Percentiles rank a stretch among this genome's conserved stretches.
These are phyloP conservation scores for Aspergillus tamarii DNA, from an alignment of 2,329 filamentous ascomycete species.

Conservation along the genomic window DNA sequence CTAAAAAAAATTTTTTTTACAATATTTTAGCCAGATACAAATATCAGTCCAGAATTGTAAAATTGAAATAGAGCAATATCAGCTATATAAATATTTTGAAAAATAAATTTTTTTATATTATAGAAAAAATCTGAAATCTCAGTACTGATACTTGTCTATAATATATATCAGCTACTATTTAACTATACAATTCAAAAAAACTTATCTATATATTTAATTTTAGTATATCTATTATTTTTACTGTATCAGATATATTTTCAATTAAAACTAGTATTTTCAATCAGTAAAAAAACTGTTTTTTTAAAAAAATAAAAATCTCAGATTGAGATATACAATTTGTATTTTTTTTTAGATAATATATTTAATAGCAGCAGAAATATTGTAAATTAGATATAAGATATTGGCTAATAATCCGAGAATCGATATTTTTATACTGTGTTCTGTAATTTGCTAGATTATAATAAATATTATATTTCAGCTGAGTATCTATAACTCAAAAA, in stretches of 20 bases:
- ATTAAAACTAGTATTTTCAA: not conserved
- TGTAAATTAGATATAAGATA: slow-evolving; percentile 22
- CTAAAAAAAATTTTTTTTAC: not conserved
- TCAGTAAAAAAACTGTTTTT: not conserved
- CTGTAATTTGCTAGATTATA: slow-evolving; percentile 16
- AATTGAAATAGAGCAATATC: not conserved
- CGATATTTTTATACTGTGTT: slow-evolving; percentile 12
- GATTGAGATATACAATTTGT: slow-evolving; percentile 4
- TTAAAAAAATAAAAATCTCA: not conserved
- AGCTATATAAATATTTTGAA: not conserved
- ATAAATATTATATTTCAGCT: slow-evolving; percentile 20
- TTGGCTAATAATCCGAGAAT: not conserved
- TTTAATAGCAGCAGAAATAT: slow-evolving; percentile 36
- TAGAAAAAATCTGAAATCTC: not conserved
- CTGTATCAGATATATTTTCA: not conserved
- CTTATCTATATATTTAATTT: not conserved
- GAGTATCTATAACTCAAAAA: slow-evolving; percentile 14
- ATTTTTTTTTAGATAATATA: slow-evolving; percentile 27
- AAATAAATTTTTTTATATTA: not conserved
- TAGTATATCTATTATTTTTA: not conserved
- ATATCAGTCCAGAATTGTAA: not conserved
- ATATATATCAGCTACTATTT: not conserved
- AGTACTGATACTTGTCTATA: not conserved
- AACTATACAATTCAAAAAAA: not conserved
- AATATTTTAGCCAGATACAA: not conserved